Evolutionary conservation across 176 grass and related monocot genomes (phyloP).

Genomic region (Alloteropsis semialata): DNA sequence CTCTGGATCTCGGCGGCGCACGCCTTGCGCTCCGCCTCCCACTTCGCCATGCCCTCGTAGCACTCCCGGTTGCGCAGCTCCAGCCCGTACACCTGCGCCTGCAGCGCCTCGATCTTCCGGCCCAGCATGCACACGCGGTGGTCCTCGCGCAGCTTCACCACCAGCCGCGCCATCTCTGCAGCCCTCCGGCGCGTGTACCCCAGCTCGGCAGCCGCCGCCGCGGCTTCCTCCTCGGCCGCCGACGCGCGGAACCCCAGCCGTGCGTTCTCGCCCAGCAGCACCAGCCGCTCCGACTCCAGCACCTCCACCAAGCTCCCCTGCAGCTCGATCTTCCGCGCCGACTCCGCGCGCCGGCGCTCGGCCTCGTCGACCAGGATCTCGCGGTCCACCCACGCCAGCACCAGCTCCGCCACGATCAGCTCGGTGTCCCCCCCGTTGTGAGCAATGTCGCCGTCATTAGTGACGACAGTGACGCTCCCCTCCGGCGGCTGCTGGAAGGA

Average conservation of each 20-base stretch:
- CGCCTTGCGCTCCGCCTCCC: constrained; percentile 45
- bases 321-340: constrained; percentile 69
- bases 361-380: constrained; percentile 59
- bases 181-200: constrained; percentile 74
- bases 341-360: constrained; percentile 38
- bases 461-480: too few species aligned
- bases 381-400: constrained; percentile 49
- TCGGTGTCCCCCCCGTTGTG: background rate
- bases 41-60: constrained; percentile 50
- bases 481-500: constrained; percentile 53
- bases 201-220: constrained; percentile 47
- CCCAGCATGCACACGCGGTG: constrained; percentile 78
- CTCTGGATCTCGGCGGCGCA: constrained; percentile 42
- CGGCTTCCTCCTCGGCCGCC: constrained; percentile 58
- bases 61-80: constrained; percentile 82
- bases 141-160: constrained; percentile 85
- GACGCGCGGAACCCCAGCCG: constrained; percentile 56
- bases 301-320: constrained; percentile 93
- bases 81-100: constrained; percentile 75
- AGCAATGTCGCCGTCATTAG: too few species aligned
- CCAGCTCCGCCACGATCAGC: constrained; percentile 57
- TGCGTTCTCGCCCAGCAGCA: constrained; percentile 93
- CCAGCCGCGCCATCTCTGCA: constrained; percentile 59
- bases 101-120: constrained; percentile 71
- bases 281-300: constrained; percentile 86